A percentile compares a stretch with the other conserved stretches of the same genome.
These are phyloP conservation scores for Pestalotiopsis sp. DNA, from an alignment of 2,329 filamentous ascomycete species.

Conservation along the genomic window DNA sequence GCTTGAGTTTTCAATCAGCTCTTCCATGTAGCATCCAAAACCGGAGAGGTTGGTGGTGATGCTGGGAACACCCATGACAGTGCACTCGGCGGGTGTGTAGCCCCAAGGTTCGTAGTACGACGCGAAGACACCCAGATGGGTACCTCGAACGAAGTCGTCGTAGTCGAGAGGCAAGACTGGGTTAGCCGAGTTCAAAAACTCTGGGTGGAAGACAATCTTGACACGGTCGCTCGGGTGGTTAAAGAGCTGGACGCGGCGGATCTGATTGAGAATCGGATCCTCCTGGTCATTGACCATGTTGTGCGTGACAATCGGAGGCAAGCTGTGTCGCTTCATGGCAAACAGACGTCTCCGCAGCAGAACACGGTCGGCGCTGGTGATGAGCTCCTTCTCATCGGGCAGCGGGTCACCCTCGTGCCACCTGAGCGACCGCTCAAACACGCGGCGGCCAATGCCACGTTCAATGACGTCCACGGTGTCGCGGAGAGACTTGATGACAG, in stretches of 20 bases:
- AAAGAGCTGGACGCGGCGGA: slow-evolving; percentile 93
- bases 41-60: slow-evolving; percentile 98
- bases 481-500: slow-evolving; percentile 92
- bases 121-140: slow-evolving; percentile 91
- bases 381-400: slow-evolving; percentile 95
- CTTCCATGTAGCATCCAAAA: slow-evolving; percentile 99
- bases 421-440: slow-evolving; percentile 90
- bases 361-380: slow-evolving; percentile 89
- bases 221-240: slow-evolving; percentile 94
- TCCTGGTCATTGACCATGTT: slow-evolving; percentile 96
- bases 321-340: slow-evolving; percentile 88
- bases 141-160: slow-evolving; percentile 96
- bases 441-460: slow-evolving; percentile 84
- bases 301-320: slow-evolving; percentile 96
- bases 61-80: slow-evolving; percentile 97
- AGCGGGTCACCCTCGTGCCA: slow-evolving; percentile 95
- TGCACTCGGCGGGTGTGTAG: slow-evolving; percentile 97
- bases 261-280: slow-evolving; percentile 93
- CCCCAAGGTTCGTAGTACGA: slow-evolving; percentile 99
- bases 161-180: slow-evolving; percentile 95
- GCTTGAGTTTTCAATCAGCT: slow-evolving; percentile 94
- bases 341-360: slow-evolving; percentile 88
- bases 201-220: slow-evolving; percentile 97
- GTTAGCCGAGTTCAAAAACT: slow-evolving; percentile 95
- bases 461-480: slow-evolving; percentile 94